Evolutionary conservation across 768 basidiomycete species (phyloP).

Genomic region (Brasilioporus rufonigricans): DNA sequence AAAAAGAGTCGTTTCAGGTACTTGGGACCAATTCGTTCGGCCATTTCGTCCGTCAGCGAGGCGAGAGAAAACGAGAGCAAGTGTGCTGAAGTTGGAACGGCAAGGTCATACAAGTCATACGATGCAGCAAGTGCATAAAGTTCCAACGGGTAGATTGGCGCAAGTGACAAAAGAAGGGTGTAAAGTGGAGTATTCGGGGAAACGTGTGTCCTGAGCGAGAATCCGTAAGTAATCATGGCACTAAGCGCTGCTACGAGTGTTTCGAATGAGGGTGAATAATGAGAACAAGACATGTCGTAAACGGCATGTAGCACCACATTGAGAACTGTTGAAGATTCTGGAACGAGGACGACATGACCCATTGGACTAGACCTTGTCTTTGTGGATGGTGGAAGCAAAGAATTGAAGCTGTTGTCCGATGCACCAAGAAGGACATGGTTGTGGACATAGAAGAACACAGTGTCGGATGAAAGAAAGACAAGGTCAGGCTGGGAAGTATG

Average conservation of each 20-base stretch:
- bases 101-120: constrained; percentile 68
- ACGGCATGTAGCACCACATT: constrained; percentile 73
- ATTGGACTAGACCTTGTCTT: constrained; percentile 39
- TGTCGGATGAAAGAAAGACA: constrained; percentile 67
- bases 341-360: constrained; percentile 55
- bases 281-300: constrained; percentile 70
- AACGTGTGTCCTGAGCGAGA: constrained; percentile 47
- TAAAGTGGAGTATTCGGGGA: constrained; percentile 55
- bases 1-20: constrained; percentile 84
- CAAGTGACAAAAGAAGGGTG: constrained; percentile 59
- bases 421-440: constrained; percentile 50
- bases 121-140: constrained; percentile 70
- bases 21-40: constrained; percentile 64
- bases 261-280: constrained; percentile 68
- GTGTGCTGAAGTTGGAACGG: constrained; percentile 71
- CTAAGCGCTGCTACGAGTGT: constrained; percentile 56
- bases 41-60: constrained; percentile 67
- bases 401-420: constrained; percentile 65
- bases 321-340: constrained; percentile 58
- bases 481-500: constrained; percentile 57
- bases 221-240: constrained; percentile 58
- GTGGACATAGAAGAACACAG: constrained; percentile 85
- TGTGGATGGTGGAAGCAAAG: constrained; percentile 47
- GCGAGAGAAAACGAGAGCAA: constrained; percentile 70
- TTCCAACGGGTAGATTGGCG: constrained; percentile 66